A percentile compares a stretch with the other conserved stretches of the same genome.
These are phyloP conservation scores for Apophysomyces variabilis DNA, from an alignment of 371 early-diverging fungal species.

Conservation along the genomic window DNA sequence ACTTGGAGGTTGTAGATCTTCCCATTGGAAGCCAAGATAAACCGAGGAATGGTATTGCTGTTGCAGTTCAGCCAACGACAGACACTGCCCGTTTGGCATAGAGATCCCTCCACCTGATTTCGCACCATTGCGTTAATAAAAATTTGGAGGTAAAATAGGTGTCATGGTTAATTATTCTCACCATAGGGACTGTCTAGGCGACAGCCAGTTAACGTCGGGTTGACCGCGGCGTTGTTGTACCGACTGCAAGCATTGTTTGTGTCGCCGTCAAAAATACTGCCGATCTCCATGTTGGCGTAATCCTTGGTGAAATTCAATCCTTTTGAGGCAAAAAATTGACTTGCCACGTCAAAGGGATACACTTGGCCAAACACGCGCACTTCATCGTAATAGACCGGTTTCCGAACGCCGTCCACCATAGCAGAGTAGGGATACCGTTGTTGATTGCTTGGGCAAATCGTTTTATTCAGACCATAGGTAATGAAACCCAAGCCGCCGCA, in stretches of 20 bases:
- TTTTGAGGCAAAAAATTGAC: constrained; percentile 40
- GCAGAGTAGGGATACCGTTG: constrained; percentile 36
- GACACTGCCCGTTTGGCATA: constrained; percentile 33
- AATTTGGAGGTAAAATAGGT: background rate
- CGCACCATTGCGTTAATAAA: background rate
- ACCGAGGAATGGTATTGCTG: constrained; percentile 18
- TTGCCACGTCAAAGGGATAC: constrained; percentile 44
- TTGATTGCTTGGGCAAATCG: constrained; percentile 49
- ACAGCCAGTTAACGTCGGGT: constrained; percentile 28
- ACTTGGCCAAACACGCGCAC: constrained; percentile 56
- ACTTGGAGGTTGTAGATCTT: constrained; percentile 35
- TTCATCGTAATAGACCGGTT: constrained; percentile 39
- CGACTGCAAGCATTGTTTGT: constrained; percentile 34
- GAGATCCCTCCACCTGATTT: constrained; percentile 31
- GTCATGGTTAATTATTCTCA: constrained; percentile 12
- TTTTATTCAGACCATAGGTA: constrained; percentile 65
- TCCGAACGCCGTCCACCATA: constrained; percentile 28
- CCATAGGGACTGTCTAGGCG: constrained; percentile 52
- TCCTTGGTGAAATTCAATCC: constrained; percentile 51
- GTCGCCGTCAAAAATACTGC: constrained; percentile 54
- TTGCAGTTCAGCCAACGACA: constrained; percentile 39
- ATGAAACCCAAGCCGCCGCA: constrained; percentile 72
- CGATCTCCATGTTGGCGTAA: constrained; percentile 55
- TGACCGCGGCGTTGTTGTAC: constrained; percentile 27
- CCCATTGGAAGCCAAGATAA: constrained; percentile 48